These are phyloP conservation scores for Pseudoscleropodium purum DNA, from an alignment of 225 moss, liverwort and hornwort genomes.

Conservation along the genomic window DNA sequence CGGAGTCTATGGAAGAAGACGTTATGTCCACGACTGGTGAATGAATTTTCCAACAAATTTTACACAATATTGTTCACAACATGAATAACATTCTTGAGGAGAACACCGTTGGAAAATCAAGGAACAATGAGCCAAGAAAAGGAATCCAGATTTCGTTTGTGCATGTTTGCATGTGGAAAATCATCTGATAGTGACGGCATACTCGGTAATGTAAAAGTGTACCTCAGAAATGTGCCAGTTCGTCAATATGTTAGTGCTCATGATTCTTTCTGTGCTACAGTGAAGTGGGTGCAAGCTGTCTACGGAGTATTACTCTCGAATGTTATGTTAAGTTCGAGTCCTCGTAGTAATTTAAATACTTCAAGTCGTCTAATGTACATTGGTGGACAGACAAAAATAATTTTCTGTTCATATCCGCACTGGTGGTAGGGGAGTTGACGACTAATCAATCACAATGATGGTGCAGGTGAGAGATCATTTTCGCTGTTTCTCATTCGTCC, in stretches of 20 bases:
- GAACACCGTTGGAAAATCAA: neutral
- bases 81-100: neutral
- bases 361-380: neutral
- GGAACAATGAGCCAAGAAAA: neutral
- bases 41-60: neutral
- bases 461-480: conserved; percentile 27
- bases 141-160: neutral
- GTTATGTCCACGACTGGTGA: neutral
- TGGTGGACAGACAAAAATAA: no score
- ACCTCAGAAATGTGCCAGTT: neutral
- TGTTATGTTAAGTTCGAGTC: neutral
- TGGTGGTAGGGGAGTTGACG: neutral
- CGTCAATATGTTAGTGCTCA: neutral
- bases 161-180: neutral
- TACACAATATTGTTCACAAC: neutral
- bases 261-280: neutral
- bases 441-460: neutral
- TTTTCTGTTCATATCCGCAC: neutral
- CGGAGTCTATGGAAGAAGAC: neutral
- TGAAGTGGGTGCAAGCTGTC: neutral
- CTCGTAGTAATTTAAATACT: neutral
- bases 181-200: neutral
- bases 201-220: neutral
- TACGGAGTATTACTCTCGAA: no score
- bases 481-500: conserved; percentile 56